A percentile compares a stretch with the other conserved stretches of the same genome.
These are phyloP conservation scores for Dendrobium huoshanense DNA, from an alignment of 106 monocot species.

Conservation along the genomic window DNA sequence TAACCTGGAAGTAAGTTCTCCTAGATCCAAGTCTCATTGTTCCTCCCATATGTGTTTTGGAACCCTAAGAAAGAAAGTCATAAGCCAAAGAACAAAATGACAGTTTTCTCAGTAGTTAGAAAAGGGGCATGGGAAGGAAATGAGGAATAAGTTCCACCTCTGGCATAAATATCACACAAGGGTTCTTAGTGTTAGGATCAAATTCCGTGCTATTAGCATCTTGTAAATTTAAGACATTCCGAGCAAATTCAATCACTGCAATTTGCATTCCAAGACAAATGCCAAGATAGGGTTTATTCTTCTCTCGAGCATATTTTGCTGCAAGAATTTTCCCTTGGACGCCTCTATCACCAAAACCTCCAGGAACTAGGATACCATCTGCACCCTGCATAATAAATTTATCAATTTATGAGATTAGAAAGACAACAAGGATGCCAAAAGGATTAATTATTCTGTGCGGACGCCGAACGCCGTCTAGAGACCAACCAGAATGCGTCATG, in stretches of 20 bases:
- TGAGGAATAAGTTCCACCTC: conserved; percentile 41
- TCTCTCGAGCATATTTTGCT: conserved; percentile 88
- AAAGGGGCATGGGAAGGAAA: neutral
- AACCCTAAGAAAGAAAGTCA: conserved; percentile 45
- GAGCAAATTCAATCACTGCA: conserved; percentile 88
- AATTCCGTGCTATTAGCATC: conserved; percentile 95
- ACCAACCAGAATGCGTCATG: too few species aligned
- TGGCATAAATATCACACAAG: conserved; percentile 94
- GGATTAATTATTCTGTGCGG: too few species aligned
- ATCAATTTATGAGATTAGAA: neutral
- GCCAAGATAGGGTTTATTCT: conserved; percentile 45
- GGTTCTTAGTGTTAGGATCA: conserved; percentile 54
- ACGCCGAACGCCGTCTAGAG: too few species aligned
- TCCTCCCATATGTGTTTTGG: conserved; percentile 93
- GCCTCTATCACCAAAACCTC: conserved; percentile 95
- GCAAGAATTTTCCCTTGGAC: conserved; percentile 89
- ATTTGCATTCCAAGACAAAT: conserved; percentile 95
- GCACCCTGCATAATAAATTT: conserved; percentile 47
- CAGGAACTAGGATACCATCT: conserved; percentile 87
- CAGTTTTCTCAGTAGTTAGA: neutral
- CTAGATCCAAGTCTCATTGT: conserved; percentile 95
- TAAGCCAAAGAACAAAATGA: neutral
- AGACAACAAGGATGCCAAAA: neutral
- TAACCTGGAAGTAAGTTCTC: conserved; percentile 48
- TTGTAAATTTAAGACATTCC: conserved; percentile 58